A percentile compares a stretch with the other conserved stretches of the same genome.
phyloP scores from a whole-genome alignment of 108 stramenopile genomes.

The Pseudonitzschia delicatissima region DNA sequence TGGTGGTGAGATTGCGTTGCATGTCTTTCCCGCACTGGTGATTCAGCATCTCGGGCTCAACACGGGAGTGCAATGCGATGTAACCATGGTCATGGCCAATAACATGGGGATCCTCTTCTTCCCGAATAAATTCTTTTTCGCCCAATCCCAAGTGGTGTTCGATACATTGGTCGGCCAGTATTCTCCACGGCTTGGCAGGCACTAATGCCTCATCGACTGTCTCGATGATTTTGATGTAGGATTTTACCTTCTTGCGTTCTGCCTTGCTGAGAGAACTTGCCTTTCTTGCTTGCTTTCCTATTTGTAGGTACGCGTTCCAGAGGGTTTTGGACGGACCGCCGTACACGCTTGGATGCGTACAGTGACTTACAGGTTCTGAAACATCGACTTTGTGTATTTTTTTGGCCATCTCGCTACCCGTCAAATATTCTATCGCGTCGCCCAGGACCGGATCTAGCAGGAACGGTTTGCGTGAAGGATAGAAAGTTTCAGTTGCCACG shows the following conservation, averaged over 20 bases:
- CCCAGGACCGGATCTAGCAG: neutral
- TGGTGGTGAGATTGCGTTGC: slow-evolving; percentile 56
- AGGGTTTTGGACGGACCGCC: neutral
- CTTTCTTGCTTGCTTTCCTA: neutral
- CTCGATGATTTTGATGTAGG: neutral
- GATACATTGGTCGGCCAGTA: slow-evolving; percentile 30
- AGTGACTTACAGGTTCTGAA: neutral
- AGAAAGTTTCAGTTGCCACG: neutral
- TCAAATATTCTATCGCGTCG: neutral
- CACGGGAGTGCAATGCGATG: slow-evolving; percentile 70
- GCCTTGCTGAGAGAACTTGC: no score
- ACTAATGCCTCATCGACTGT: slow-evolving; percentile 23
- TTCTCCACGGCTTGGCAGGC: slow-evolving; percentile 32
- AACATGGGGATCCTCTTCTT: neutral
- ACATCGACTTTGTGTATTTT: neutral
- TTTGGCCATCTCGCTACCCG: neutral
- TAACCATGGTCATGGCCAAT: slow-evolving; percentile 10
- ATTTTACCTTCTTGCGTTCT: no score
- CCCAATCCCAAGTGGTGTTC: neutral
- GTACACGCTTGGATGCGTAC: neutral
- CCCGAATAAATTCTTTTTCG: neutral
- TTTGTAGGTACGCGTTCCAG: neutral
- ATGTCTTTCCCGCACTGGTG: slow-evolving; percentile 54
- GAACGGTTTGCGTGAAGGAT: neutral
- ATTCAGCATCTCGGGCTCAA: slow-evolving; percentile 72